Evolutionary conservation across 2,329 filamentous ascomycete species (phyloP).

Genomic region (Cryphonectria naterciae): DNA sequence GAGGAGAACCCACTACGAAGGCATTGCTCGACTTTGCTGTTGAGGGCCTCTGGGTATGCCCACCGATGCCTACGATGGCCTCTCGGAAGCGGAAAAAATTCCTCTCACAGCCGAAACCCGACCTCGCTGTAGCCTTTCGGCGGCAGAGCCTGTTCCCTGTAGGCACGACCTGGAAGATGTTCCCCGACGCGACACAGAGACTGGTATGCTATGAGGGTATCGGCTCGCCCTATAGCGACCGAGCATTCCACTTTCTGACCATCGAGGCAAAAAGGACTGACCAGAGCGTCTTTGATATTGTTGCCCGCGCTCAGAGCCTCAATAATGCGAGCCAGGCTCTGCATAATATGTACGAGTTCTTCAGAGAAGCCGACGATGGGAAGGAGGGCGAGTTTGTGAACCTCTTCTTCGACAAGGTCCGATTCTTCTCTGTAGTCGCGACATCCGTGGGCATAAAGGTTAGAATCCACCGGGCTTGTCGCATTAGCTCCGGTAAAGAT

Average conservation of each 20-base stretch:
- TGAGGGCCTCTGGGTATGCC: constrained; percentile 16
- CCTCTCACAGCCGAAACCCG: constrained; percentile 12
- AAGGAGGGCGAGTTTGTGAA: not conserved
- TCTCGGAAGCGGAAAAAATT: not conserved
- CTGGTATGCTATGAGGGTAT: constrained; percentile 5
- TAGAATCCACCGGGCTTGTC: constrained; percentile 14
- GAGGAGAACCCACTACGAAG: not conserved
- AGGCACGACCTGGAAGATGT: not conserved
- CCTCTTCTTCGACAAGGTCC: constrained; percentile 16
- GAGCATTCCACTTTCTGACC: constrained; percentile 16
- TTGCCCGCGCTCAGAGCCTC: constrained; percentile 6
- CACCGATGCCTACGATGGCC: constrained; percentile 14
- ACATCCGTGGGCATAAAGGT: constrained; percentile 2
- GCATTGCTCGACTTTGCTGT: constrained; percentile 18
- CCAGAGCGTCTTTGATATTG: not conserved
- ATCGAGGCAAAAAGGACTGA: constrained; percentile 10
- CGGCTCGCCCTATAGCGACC: not conserved
- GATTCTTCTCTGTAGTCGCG: constrained; percentile 21
- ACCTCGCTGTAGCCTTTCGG: constrained; percentile 13
- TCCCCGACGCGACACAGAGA: constrained; percentile 2
- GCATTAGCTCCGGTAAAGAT: not conserved
- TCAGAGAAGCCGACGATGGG: constrained; percentile 14
- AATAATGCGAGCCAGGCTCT: constrained; percentile 22
- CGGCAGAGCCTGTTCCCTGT: constrained; percentile 7
- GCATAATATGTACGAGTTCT: constrained; percentile 20